Base-by-base conservation (phyloP, 73 alveolate genomes). In the Paramecium caudatum region DNA sequence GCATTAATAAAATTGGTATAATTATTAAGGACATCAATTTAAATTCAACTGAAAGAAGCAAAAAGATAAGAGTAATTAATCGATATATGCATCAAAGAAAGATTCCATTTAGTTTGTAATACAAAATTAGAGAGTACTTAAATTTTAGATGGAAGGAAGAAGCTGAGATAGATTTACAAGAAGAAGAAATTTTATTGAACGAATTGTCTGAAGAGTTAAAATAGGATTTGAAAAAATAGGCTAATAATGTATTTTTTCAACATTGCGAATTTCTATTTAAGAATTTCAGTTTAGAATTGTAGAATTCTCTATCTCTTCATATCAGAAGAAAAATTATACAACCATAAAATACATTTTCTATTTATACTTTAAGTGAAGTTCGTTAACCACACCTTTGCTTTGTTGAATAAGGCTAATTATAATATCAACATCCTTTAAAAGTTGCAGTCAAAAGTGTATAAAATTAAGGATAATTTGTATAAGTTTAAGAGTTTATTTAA, bases 81-180 rank as follows among this genome's bases (percentile, higher is more conserved):
- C 7, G 47, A 34, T 84, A 84, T 84, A 61, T 84, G 87, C 61
- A 74, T 61, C n/a, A 61, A 84, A 84, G 82, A 21, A 50, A 61
- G 15, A 43, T 84, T 3, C 82, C 62, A 2, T 61, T 46, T 25
- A 25, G 32, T 19, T 39, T 84, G 61, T 37, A 84, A 39, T 39
- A 55, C 23, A 49, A 47, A 32, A 61, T 84, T 5, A 84, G 86
- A 33, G 92, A 84, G 39, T 84, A 84, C 21, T 43, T 84, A 8
- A 74, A 65, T 63, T 84, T 47, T 43, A 34, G 82, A 61, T 84
- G 92, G 92, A 84, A 74, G 47, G 92, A 84, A 41, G 92, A 68
- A 19, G 82, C 74, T 61, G 92, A 84, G 39, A 84, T 68, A 5
- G 92, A 84, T 61, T 27, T 61, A 9, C 47, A 84, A 36, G 55